Evolutionary conservation across 1,139 yeast species (phyloP).

Genomic region (Lodderomyces oxycetoniae): DNA sequence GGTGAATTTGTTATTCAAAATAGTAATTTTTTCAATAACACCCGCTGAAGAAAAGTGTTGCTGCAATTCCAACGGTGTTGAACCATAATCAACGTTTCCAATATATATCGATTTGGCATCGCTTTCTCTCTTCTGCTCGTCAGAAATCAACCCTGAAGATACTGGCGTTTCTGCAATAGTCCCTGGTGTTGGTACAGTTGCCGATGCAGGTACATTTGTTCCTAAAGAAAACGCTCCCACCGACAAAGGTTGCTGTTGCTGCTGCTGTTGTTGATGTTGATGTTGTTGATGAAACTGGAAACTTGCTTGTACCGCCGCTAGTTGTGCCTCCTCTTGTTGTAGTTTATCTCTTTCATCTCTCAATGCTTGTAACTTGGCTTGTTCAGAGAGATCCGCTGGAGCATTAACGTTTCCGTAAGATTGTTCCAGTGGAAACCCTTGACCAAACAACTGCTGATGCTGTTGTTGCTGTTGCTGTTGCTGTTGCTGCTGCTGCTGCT

Average conservation of each 20-base stretch:
- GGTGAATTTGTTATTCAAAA: constrained; percentile 62
- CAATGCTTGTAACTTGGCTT: background rate
- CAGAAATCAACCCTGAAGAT: background rate
- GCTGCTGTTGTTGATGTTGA: constrained; percentile 2
- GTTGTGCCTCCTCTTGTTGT: background rate
- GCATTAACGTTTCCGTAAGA: background rate
- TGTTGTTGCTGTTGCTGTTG: constrained; percentile 2
- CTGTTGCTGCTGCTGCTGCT: constrained; percentile 11
- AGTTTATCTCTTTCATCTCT: background rate
- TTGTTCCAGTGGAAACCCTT: background rate
- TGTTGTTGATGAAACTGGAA: background rate
- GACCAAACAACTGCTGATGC: background rate
- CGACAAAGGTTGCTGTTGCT: background rate
- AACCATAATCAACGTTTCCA: constrained; percentile 78
- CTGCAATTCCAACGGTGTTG: constrained; percentile 79
- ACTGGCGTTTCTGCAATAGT: background rate
- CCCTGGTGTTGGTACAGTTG: background rate
- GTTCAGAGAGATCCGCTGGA: too few species aligned
- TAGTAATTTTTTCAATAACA: constrained; percentile 76
- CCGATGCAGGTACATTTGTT: background rate
- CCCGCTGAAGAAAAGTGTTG: constrained; percentile 75
- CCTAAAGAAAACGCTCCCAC: too few species aligned
- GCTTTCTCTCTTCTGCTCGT: constrained; percentile 29
- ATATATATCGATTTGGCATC: constrained; percentile 83
- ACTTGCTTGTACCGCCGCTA: background rate